Conservation (phyloP, 2,329 filamentous ascomycete genomes). For the Penicillium sp. region DNA sequence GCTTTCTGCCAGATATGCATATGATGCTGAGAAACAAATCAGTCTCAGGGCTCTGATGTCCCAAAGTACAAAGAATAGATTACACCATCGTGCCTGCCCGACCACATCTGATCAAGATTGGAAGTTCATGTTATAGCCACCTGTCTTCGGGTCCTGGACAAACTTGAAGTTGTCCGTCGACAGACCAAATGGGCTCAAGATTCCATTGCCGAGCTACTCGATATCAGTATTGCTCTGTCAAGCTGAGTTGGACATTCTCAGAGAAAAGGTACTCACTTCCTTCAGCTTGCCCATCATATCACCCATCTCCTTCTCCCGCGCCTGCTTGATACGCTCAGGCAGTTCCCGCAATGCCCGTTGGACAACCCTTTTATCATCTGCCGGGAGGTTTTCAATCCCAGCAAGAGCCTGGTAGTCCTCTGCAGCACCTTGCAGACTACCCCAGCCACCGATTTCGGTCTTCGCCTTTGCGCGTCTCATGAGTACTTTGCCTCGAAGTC, state of each 20-base stretch:
- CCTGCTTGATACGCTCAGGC: conserved; percentile 61
- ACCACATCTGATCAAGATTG: conserved; percentile 25
- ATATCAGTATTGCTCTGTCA: background rate
- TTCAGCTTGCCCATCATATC: conserved; percentile 99
- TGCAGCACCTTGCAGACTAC: conserved; percentile 66
- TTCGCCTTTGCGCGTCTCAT: conserved; percentile 68
- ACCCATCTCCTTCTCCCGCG: conserved; percentile 76
- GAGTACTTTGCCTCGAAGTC: conserved; percentile 74
- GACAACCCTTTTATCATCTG: conserved; percentile 60
- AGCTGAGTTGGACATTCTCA: background rate
- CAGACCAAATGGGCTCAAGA: conserved; percentile 85
- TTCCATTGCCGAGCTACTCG: conserved; percentile 69
- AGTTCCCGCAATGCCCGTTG: conserved; percentile 56
- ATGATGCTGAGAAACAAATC: background rate
- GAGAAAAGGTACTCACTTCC: conserved; percentile 45
- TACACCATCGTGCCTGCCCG: background rate
- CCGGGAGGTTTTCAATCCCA: conserved; percentile 50
- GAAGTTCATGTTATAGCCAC: conserved; percentile 92
- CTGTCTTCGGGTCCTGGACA: conserved; percentile 77
- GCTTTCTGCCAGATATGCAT: conserved; percentile 6
- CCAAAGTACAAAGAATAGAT: background rate
- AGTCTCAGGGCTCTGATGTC: background rate
- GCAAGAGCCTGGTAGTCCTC: conserved; percentile 69
- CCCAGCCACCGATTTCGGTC: conserved; percentile 66
- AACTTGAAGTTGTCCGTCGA: conserved; percentile 94